Evolutionary conservation across 1,284 basidiomycete genomes (phyloP), one percentile per base, ranked within the genome.

Genomic region (Xerocomus nothofagi): DNA sequence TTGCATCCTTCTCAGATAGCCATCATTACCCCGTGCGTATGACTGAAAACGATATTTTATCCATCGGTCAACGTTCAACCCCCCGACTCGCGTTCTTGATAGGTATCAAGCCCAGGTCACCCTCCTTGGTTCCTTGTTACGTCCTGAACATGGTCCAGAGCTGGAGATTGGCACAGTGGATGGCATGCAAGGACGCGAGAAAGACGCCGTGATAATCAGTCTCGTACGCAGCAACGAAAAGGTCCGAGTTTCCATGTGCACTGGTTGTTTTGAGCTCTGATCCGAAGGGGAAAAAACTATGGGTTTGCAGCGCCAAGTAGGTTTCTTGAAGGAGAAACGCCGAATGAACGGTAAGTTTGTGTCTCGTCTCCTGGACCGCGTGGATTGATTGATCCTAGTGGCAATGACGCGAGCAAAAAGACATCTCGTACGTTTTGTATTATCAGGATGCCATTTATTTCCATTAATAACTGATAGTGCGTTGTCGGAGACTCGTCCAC

Each of bases 331-430:
- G 62, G 95, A 98, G 63, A 90, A 92, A 59, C 76, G 94, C 33
- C 75, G 95, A 36, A 71, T 98, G 61, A 98, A 98, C 65, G 91
- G 88, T 87, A 58, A 47, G 76, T 41, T 33, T 53, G 7, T 27
- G 26, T 27, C 10, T 10, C n/a, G 3, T 20, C 11, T 37, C 24
- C 3, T 2, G 8, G 21, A 3, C 11, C 14, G 26, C 17, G 27
- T 8, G 3, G 30, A 23, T 46, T 44, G 23, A 34, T 29, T 36
- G 17, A 23, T 51, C 23, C 0, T 41, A 87, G 92, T 96, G 39
- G 93, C 93, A 0, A 98, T 98, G 95, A 98, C 95, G 2, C 76
- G 94, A 41, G 90, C 94, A 3, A 86, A 87, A 59, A 76, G 93
- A n/a, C 92, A 95, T 65, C 74, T 98, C 49, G 91, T 93, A 58